Evolutionary conservation across 176 grass and related monocot species (phyloP).

Genomic region (Juncus effusus): DNA sequence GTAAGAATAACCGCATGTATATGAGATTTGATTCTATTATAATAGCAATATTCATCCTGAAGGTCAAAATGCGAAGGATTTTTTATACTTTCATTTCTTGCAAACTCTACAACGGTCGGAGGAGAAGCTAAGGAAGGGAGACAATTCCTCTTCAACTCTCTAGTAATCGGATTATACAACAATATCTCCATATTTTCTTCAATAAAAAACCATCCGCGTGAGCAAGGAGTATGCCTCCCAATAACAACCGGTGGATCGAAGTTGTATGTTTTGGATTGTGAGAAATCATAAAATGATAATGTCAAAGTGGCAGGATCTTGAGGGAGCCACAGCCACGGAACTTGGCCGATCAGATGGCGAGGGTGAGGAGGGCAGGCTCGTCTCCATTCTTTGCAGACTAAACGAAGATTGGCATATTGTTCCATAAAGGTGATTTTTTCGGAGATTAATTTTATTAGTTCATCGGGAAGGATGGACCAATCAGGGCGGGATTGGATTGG

Average conservation of each 20-base stretch:
- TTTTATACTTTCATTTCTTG: background rate
- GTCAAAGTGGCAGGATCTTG: background rate
- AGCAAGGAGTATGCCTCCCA: background rate
- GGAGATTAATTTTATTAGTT: no score
- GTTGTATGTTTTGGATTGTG: background rate
- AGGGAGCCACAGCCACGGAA: background rate
- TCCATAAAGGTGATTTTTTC: no score
- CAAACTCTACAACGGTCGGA: background rate
- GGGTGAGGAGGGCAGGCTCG: background rate
- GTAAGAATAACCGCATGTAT: background rate
- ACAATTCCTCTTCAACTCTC: background rate
- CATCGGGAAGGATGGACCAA: no score
- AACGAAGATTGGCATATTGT: background rate
- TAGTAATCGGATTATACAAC: background rate
- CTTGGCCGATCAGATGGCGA: background rate
- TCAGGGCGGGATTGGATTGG: no score
- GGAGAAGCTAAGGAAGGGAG: conserved; percentile 15
- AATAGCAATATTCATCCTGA: background rate
- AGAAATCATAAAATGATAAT: conserved; percentile 1
- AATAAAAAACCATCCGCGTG: background rate
- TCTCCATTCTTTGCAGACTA: background rate
- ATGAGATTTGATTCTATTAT: background rate
- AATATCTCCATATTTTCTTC: background rate
- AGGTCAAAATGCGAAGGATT: background rate
- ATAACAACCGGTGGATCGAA: background rate